Base-by-base conservation (phyloP, 176 grass and related monocot species). In the Hordeum marinum region DNA sequence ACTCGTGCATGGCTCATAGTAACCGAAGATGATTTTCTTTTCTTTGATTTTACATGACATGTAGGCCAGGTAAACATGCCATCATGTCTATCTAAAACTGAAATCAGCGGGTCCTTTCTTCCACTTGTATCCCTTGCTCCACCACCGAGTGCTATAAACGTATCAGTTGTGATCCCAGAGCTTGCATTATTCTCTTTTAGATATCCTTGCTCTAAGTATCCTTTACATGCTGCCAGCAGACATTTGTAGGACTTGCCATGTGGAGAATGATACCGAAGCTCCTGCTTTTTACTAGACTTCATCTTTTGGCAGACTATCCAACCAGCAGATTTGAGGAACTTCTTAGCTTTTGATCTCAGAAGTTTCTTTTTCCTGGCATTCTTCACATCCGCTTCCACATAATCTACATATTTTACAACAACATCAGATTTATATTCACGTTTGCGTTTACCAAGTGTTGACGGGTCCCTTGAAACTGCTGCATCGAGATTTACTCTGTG, bases 211-310 rank as follows among this genome's bases (percentile, higher is more conserved):
- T 78, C 65, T 68, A 90, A 59, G 73, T 84, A 91, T 62, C 60
- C 87, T 79, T 86, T 84, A 65, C 94, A 94, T 75, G 94, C 94
- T 81, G 72, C 59, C 54, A 86, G n/a, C 48, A 97, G 85, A 91
- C 87, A 91, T 34, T 21, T 31, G 42, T 90, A 97, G 72, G 64
- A 81, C 21, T 86, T 90, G 68, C 89, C 92, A 62, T 80, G 36
- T 66, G 94, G 91, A 35, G 83, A 43, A 27, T 10, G 8, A 79
- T 88, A 97, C 20, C 68, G 9, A 25, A 70, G 39, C 50, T 85
- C 85, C 7, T 14, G 13, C 69, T 63, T 96, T 24, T 39, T 89
- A 61, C 18, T 68, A 36, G 88, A 78, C 10, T 68, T 41, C 55
- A 69, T 6, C 70, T 79, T 84, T 45, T 64, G 75, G 31, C 65